phyloP scores from a whole-genome alignment of 805 yeast species.

The Barnettozyma siamensis region DNA sequence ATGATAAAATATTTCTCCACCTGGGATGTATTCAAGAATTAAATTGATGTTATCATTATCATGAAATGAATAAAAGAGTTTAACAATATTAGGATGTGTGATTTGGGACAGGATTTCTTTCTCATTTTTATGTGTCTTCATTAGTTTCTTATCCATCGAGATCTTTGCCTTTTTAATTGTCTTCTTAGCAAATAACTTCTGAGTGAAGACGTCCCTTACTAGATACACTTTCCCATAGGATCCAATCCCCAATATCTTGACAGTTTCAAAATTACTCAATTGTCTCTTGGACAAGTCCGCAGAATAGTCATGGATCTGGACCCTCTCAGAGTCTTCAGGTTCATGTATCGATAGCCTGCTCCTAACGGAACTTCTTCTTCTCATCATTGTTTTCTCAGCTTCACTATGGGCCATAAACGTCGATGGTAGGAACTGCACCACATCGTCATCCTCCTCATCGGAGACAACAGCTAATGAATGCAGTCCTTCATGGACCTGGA shows the following conservation, averaged over 20 bases:
- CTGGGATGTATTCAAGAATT: slow-evolving; percentile 77
- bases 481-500: too few species aligned
- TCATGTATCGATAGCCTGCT: slow-evolving; percentile 16
- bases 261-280: slow-evolving; percentile 55
- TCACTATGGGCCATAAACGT: neutral
- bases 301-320: slow-evolving; percentile 13
- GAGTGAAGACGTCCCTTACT: slow-evolving; percentile 57
- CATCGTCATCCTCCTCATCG: neutral
- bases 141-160: slow-evolving; percentile 43
- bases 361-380: slow-evolving; percentile 15
- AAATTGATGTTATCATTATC: slow-evolving; percentile 71
- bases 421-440: neutral
- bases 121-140: slow-evolving; percentile 75
- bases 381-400: neutral
- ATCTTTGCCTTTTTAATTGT: slow-evolving; percentile 78
- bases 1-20: slow-evolving; percentile 70
- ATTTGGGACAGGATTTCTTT: slow-evolving; percentile 65
- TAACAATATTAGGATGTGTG: slow-evolving; percentile 77
- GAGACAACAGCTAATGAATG: neutral
- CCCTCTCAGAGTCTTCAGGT: slow-evolving; percentile 12
- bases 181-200: slow-evolving; percentile 76
- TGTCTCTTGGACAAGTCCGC: slow-evolving; percentile 13
- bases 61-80: slow-evolving; percentile 77
- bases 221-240: slow-evolving; percentile 84
- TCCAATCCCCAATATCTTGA: slow-evolving; percentile 76